Percentiles rank a stretch among this genome's conserved stretches.
Evolutionary conservation across 306 rosid genomes (phyloP).

Genomic region (Trichosanthes cucumerina): DNA sequence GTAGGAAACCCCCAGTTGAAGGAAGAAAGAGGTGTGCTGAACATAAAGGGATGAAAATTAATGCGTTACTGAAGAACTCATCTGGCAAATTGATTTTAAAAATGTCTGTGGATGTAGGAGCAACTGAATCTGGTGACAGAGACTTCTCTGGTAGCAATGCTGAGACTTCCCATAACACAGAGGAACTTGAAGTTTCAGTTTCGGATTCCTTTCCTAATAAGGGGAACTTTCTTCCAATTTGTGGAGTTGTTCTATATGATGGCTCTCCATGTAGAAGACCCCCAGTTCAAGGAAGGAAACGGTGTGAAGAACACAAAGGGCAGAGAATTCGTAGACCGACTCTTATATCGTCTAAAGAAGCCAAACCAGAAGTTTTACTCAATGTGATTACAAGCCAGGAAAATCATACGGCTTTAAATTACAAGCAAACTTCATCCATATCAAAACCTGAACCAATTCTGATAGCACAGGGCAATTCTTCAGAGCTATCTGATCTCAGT

Average conservation of each 20-base stretch:
- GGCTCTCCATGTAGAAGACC: slow-evolving; percentile 46
- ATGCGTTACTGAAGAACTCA: slow-evolving; percentile 5
- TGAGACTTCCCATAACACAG: slow-evolving; percentile 8
- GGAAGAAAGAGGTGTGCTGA: slow-evolving; percentile 68
- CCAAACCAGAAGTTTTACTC: not conserved
- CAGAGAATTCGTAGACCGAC: slow-evolving; percentile 27
- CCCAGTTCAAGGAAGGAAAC: slow-evolving; percentile 54
- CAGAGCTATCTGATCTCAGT: not conserved
- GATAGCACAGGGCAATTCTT: not conserved
- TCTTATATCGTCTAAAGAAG: slow-evolving; percentile 12
- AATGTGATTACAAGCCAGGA: not conserved
- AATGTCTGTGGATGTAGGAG: not conserved
- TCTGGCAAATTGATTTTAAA: not conserved
- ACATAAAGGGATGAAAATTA: slow-evolving; percentile 66
- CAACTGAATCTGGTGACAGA: not conserved
- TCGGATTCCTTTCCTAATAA: slow-evolving; percentile 12
- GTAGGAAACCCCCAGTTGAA: slow-evolving; percentile 47
- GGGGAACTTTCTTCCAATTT: slow-evolving; percentile 21
- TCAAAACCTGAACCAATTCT: not conserved
- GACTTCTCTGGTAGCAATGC: slow-evolving; percentile 9
- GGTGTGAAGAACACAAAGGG: slow-evolving; percentile 80
- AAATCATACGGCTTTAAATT: not conserved
- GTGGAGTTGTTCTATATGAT: slow-evolving; percentile 55
- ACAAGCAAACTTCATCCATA: not conserved
- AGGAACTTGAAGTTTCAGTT: slow-evolving; percentile 7